Base-by-base conservation (phyloP, 352 stramenopile species). In the Pythium guiyangense region DNA sequence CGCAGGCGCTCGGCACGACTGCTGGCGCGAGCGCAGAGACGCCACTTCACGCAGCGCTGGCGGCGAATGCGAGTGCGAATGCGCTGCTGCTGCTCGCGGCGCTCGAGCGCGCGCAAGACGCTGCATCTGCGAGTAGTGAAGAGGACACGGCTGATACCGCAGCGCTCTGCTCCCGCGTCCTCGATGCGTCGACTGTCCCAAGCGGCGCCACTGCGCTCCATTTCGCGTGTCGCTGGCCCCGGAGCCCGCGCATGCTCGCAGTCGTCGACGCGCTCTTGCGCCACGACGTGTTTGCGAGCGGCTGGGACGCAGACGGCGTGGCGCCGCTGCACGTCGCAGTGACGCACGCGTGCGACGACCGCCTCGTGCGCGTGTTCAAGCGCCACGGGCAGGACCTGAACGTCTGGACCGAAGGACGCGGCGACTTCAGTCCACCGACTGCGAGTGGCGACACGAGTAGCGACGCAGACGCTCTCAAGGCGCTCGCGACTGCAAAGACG, bases 261-360 rank as follows among this genome's bases (percentile, higher is more conserved):
- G 61, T 88, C 6, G 53, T 80, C 3, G 64, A 76, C 4, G 18
- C 77, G 29, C 69, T 92, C 20, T 60, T 92, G 27, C 46, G 66
- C 40, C 56, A 72, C 18, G 63, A 69, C 20, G 69, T 62, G 11
- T 78, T 85, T 31, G 55, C 68, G n/a, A 70, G 66, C 14, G 63
- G 60, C 42, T 92, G 82, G 82, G 76, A 90, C 57, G 61, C 53
- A 4, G 43, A 67, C 18, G 82, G 82, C 0, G 47, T 70, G 18
- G 61, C 69, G 14, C 78, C 82, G 11, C 59, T 92, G 20, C 82
- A 92, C 31, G 58, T 88, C 4, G 82, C 72, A 9, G 60, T 92
- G 34, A 49, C 55, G 0, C 57, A 79, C 37, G 51, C 54, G 0
- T 87, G 78, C 54, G 73, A 79, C 54, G 67, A 58, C 6, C 53